phyloP scores from a whole-genome alignment of 2,329 filamentous ascomycete genomes.

The Fusarium equiseti region DNA sequence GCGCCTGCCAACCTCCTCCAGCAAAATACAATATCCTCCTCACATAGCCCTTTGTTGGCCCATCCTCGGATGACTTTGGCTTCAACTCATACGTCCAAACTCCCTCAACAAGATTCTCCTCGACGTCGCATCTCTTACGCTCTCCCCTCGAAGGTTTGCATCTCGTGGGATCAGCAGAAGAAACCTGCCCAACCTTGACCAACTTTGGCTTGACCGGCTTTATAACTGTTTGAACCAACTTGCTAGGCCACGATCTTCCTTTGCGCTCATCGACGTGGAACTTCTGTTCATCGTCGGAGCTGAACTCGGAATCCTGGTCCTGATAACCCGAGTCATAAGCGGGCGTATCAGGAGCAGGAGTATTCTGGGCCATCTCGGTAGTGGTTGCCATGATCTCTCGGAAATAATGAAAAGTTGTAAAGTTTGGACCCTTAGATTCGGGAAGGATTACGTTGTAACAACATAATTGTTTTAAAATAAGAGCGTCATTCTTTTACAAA shows the following conservation, averaged over 20 bases:
- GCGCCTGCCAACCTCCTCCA: conserved; percentile 67
- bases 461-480: background rate
- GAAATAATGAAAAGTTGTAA: conserved; percentile 6
- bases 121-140: conserved; percentile 29
- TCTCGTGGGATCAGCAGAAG: conserved; percentile 23
- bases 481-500: conserved; percentile 1
- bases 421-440: background rate
- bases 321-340: background rate
- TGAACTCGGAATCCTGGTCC: background rate
- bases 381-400: background rate
- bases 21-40: conserved; percentile 64
- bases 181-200: conserved; percentile 10
- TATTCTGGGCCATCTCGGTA: background rate
- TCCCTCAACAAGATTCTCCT: conserved; percentile 36
- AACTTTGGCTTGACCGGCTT: conserved; percentile 31
- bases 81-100: conserved; percentile 48
- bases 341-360: background rate
- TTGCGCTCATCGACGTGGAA: conserved; percentile 22
- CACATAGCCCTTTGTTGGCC: background rate
- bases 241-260: conserved; percentile 21
- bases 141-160: conserved; percentile 25
- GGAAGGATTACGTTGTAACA: conserved; percentile 1
- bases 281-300: background rate
- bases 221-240: conserved; percentile 25
- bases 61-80: conserved; percentile 23